These are phyloP conservation scores for Globisporangium middletonii DNA, from an alignment of 352 stramenopile genomes.

Conservation along the genomic window DNA sequence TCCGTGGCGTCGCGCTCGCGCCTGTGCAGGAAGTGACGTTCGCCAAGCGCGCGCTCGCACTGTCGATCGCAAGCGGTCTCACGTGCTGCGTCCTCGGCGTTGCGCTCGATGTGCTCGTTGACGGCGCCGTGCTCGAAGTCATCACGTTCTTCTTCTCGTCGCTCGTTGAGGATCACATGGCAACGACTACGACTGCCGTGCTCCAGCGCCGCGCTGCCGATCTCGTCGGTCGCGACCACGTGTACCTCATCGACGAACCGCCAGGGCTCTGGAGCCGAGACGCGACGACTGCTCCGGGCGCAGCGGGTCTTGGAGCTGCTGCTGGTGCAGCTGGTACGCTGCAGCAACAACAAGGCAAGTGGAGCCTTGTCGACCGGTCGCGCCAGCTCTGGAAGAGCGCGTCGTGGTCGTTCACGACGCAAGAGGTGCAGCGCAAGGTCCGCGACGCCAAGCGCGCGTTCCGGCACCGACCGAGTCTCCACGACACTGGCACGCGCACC, in stretches of 20 bases:
- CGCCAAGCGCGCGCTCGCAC: slow-evolving; percentile 17
- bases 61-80: slow-evolving; percentile 19
- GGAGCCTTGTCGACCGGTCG: slow-evolving; percentile 5
- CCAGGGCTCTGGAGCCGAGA: not conserved
- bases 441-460: slow-evolving; percentile 8
- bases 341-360: not conserved
- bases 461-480: slow-evolving; percentile 1
- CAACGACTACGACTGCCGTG: slow-evolving; percentile 7
- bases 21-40: slow-evolving; percentile 14
- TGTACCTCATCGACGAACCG: slow-evolving; percentile 8
- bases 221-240: slow-evolving; percentile 12
- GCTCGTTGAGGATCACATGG: slow-evolving; percentile 11
- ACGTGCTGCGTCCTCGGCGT: slow-evolving; percentile 22
- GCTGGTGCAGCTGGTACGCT: not conserved
- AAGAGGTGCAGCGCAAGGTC: slow-evolving; percentile 8
- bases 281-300: no score
- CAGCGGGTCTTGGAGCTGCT: no score
- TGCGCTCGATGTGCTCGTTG: slow-evolving; percentile 20
- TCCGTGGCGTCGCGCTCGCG: slow-evolving; percentile 8
- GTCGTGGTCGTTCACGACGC: slow-evolving; percentile 14
- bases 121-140: slow-evolving; percentile 21
- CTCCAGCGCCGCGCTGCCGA: slow-evolving; percentile 5
- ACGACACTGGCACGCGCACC: not conserved
- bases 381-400: slow-evolving; percentile 10
- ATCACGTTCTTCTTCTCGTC: slow-evolving; percentile 16